Conservation (phyloP, 2,329 filamentous ascomycete genomes). For the Didymella segeticola region DNA sequence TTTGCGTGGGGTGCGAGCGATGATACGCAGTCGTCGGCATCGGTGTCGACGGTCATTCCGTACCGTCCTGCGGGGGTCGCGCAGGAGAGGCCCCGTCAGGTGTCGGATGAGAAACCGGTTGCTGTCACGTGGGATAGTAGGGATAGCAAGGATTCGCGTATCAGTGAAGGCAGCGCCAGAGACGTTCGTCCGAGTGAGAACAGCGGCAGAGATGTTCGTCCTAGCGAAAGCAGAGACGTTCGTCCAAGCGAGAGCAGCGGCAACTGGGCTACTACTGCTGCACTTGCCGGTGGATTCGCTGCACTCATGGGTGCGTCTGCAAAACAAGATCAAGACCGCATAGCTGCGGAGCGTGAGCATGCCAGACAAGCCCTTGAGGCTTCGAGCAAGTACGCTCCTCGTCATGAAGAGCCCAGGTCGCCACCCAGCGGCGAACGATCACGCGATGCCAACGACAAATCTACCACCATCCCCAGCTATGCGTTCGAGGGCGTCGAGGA, state of each 20-base stretch:
- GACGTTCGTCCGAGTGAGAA: conserved; percentile 9
- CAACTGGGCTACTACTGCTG: conserved; percentile 29
- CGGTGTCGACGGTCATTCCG: conserved; percentile 12
- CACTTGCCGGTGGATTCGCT: conserved; percentile 43
- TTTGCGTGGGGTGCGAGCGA: conserved; percentile 13
- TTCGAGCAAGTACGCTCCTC: conserved; percentile 23
- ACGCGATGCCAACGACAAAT: conserved; percentile 22
- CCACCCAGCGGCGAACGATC: conserved; percentile 28
- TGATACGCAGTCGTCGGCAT: conserved; percentile 10
- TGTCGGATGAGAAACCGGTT: conserved; percentile 7
- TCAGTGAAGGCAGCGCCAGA: conserved; percentile 20
- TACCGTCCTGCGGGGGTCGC: conserved; percentile 2
- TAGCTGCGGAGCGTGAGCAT: conserved; percentile 37
- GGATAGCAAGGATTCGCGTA: not conserved
- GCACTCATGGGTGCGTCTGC: conserved; percentile 40
- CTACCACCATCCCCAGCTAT: conserved; percentile 39
- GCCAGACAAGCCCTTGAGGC: conserved; percentile 36
- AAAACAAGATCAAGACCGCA: conserved; percentile 45
- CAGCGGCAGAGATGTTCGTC: too few species aligned
- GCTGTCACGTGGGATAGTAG: conserved; percentile 7
- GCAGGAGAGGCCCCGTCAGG: not conserved
- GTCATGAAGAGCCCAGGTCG: conserved; percentile 18
- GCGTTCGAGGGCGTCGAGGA: conserved; percentile 46
- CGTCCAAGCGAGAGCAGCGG: conserved; percentile 17
- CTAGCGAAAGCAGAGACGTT: conserved; percentile 4